Base-by-base conservation (phyloP, 1,139 yeast genomes). In the Protomyces gravidus region DNA sequence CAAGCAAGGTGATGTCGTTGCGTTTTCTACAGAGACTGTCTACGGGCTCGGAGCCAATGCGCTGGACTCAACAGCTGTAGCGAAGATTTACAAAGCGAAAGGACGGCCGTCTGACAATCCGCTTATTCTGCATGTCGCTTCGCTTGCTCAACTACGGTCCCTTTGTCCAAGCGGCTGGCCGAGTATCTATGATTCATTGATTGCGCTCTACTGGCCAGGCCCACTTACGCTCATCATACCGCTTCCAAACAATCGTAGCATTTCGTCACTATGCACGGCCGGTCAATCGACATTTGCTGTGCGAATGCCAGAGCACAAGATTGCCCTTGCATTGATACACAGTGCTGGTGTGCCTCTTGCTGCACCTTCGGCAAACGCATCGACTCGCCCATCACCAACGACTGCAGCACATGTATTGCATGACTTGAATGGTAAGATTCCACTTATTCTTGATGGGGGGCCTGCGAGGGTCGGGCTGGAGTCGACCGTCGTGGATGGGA, bases 361-460 rank as follows among this genome's bases (percentile, higher is more conserved):
- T 0, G 98, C 98, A 0, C 98, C 98, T 0, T 87, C 96, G 1
- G 98, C 98, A 5, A 92, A 92, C 72, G 94, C 97, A 2, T 89
- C 97, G 1, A 92, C 98, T 0, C 76, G 89, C 60, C 98, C 98
- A 1, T 86, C 96, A 45, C 96, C 97, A 0, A 92, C 98, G 0
- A 69, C 78, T 47, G 98, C 98, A 1, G 73, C 78, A 19, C 98
- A 92, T 71, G 98, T 92, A 0, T 80, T 75, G 65, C 81, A 83
- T 66, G 98, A 92, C 69, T 73, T 92, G 55, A 70, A 85, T 1
- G 92, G 89, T 1, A 81, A 78, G 62, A 88, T 92, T n/a, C 96
- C 97, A 0, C 70, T 83, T 36, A 87, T 92, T 60, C 68, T 92
- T 25, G 98, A 92, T 69, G 98, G 97, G 13, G 98, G 98, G 0